These are phyloP conservation scores for Filobasidium uniguttulatum DNA, from an alignment of 1,284 basidiomycete genomes.

Conservation along the genomic window DNA sequence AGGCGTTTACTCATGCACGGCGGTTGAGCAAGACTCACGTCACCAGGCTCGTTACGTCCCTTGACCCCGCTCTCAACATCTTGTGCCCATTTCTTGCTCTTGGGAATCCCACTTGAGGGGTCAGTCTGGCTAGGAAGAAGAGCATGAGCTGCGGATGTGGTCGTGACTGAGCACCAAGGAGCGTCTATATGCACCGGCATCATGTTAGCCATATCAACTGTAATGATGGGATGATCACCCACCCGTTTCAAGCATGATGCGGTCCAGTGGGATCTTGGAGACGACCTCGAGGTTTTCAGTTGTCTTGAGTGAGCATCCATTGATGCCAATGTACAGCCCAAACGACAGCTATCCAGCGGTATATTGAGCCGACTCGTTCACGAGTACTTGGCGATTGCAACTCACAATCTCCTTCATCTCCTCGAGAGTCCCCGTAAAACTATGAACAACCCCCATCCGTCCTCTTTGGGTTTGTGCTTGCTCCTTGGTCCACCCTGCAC, in stretches of 20 bases:
- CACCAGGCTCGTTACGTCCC: conserved; percentile 65
- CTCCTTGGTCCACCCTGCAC: conserved; percentile 15
- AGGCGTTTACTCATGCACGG: not conserved
- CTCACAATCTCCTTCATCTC: conserved; percentile 60
- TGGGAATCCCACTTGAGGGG: conserved; percentile 34
- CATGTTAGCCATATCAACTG: not conserved
- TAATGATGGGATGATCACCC: conserved; percentile 22
- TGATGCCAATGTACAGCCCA: conserved; percentile 63
- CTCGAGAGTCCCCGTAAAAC: conserved; percentile 58
- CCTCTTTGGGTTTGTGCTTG: conserved; percentile 45
- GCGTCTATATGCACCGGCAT: conserved; percentile 44
- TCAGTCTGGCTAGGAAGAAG: conserved; percentile 41
- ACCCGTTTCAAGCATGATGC: conserved; percentile 70
- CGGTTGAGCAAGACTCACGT: conserved; percentile 23
- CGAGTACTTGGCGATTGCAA: conserved; percentile 14
- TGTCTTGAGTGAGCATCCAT: conserved; percentile 76
- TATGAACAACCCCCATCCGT: conserved; percentile 68
- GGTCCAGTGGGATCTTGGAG: conserved; percentile 49
- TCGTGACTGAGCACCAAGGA: conserved; percentile 70
- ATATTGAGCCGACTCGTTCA: not conserved
- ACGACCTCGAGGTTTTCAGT: conserved; percentile 53
- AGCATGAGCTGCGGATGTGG: conserved; percentile 56
- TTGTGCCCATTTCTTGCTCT: conserved; percentile 53
- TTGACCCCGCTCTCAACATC: conserved; percentile 51
- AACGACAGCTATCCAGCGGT: conserved; percentile 45